Evolutionary conservation across 2,329 filamentous ascomycete species (phyloP).

Genomic region (Sporothrix curviconia): DNA sequence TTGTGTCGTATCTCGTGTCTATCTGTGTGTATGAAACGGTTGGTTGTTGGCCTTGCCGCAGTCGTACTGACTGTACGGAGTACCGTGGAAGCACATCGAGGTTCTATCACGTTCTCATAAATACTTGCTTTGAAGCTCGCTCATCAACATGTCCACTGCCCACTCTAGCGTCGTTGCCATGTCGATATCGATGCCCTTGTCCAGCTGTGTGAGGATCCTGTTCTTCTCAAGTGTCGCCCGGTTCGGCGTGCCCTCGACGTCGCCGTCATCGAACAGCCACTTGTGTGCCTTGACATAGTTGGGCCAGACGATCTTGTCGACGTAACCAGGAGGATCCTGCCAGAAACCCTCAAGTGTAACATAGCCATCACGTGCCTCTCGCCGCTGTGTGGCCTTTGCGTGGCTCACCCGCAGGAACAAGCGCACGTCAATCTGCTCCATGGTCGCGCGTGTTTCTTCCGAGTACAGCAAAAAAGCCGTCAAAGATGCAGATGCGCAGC

Average conservation of each 20-base stretch:
- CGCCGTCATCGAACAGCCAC: constrained; percentile 67
- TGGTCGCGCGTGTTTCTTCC: constrained; percentile 43
- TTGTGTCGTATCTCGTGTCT: background rate
- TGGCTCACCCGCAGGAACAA: constrained; percentile 71
- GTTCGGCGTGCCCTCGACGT: constrained; percentile 56
- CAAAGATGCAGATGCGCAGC: constrained; percentile 63
- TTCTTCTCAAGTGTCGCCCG: constrained; percentile 33
- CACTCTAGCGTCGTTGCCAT: constrained; percentile 60
- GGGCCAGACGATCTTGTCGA: constrained; percentile 92
- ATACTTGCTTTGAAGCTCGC: constrained; percentile 29
- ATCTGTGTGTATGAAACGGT: no score
- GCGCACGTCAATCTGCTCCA: constrained; percentile 62
- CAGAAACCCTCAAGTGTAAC: constrained; percentile 86
- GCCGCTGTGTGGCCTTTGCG: constrained; percentile 53
- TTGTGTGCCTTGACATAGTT: constrained; percentile 78
- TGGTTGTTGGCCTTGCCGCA: no score
- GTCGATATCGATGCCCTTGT: constrained; percentile 42
- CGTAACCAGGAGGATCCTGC: constrained; percentile 89
- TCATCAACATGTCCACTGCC: constrained; percentile 59
- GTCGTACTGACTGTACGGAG: no score
- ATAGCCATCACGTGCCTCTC: constrained; percentile 67
- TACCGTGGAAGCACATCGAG: background rate
- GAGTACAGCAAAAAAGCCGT: constrained; percentile 85
- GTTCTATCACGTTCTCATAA: background rate
- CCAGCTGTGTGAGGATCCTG: constrained; percentile 44